A percentile compares a stretch with the other conserved stretches of the same genome.
These are phyloP conservation scores for Xylaria palmicola DNA, from an alignment of 495 filamentous ascomycete genomes.

Conservation along the genomic window DNA sequence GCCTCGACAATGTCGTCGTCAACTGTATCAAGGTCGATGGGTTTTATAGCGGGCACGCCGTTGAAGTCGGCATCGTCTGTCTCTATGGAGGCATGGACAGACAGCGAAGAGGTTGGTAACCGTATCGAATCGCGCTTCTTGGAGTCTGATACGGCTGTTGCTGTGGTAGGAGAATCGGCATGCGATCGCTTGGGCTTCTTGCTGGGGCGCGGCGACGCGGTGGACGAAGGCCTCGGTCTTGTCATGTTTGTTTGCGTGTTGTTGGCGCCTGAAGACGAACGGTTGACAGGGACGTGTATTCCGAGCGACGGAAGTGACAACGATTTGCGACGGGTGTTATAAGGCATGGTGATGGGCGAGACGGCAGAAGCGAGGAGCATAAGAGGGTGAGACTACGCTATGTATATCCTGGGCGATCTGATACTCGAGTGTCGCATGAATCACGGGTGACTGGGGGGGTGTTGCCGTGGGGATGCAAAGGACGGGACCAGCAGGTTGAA, in stretches of 20 bases:
- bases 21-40: slow-evolving; percentile 83
- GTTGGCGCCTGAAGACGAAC: slow-evolving; percentile 18
- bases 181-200: slow-evolving; percentile 83
- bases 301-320: slow-evolving; percentile 90
- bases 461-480: slow-evolving; percentile 23
- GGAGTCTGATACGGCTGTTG: slow-evolving; percentile 33
- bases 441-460: slow-evolving; percentile 17
- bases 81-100: slow-evolving; percentile 42
- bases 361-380: slow-evolving; percentile 18
- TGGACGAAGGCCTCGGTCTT: slow-evolving; percentile 50
- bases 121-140: slow-evolving; percentile 54
- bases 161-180: slow-evolving; percentile 30
- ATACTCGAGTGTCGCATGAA: slow-evolving; percentile 29
- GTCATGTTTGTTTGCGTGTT: slow-evolving; percentile 29
- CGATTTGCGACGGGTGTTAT: slow-evolving; percentile 97
- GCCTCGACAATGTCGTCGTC: slow-evolving; percentile 93
- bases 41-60: slow-evolving; percentile 38
- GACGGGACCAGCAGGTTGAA: slow-evolving; percentile 11
- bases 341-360: slow-evolving; percentile 65
- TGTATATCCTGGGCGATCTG: slow-evolving; percentile 20
- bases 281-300: slow-evolving; percentile 74
- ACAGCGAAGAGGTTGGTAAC: slow-evolving; percentile 86
- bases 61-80: slow-evolving; percentile 35
- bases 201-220: slow-evolving; percentile 59
- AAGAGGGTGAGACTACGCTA: slow-evolving; percentile 23